Conservation (phyloP, 495 filamentous ascomycete genomes). For the Pyrenula massariospora region DNA sequence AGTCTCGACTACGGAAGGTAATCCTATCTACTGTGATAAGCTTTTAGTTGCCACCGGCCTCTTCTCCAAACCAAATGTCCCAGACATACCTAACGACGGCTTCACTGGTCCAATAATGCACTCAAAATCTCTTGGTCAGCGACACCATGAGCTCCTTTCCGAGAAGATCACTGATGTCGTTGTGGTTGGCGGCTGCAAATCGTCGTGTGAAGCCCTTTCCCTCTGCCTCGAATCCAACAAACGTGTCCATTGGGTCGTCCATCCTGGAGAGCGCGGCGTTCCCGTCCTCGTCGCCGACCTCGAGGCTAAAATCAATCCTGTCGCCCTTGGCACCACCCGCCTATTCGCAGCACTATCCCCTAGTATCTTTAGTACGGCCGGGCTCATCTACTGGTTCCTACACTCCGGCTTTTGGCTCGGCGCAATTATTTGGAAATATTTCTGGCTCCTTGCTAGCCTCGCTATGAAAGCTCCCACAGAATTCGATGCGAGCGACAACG, state of each 20-base stretch:
- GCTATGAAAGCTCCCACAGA: neutral
- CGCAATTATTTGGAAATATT: neutral
- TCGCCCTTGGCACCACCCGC: neutral
- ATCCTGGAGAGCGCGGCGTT: neutral
- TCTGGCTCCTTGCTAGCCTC: neutral
- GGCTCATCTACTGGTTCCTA: neutral
- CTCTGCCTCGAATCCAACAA: neutral
- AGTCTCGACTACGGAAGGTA: neutral
- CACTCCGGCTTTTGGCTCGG: neutral
- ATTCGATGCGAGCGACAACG: neutral
- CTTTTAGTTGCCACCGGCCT: slow-evolving; percentile 58
- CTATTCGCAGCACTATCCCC: neutral
- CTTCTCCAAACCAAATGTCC: slow-evolving; percentile 42
- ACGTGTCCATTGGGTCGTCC: neutral
- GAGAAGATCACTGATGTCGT: neutral
- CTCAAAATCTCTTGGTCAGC: neutral
- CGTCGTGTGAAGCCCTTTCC: neutral
- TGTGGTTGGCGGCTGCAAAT: neutral
- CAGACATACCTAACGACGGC: slow-evolving; percentile 14
- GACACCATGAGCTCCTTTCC: neutral
- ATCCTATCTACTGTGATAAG: slow-evolving; percentile 35
- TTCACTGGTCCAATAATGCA: neutral
- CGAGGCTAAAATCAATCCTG: neutral
- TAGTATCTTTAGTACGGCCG: neutral
- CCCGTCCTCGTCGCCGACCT: neutral